Evolutionary conservation across 192 early-diverging fungal species (phyloP), one percentile per base, ranked within the genome.

Genomic region (Allomyces macrogynus): DNA sequence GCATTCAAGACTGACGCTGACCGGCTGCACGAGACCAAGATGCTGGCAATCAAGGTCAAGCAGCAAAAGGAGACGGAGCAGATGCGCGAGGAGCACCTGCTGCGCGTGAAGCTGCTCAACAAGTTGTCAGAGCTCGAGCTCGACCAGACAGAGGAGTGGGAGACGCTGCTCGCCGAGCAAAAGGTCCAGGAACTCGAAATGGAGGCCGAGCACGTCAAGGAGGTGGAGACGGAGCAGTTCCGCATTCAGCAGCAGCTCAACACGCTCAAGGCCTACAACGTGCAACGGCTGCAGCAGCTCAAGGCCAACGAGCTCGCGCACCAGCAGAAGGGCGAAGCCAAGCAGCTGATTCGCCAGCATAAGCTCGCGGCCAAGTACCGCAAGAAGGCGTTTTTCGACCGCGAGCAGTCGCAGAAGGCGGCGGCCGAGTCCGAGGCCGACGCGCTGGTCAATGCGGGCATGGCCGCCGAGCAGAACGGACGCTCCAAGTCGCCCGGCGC

Each of bases 31-130:
- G 60, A 72, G 57, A 60, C 70, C 64, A 67, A 68, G 40, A 65
- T 72, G 27, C 61, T 72, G 40, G 67, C 68, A 43, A 61, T 72
- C 26, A 72, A 72, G 67, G 67, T 72, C 25, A 67, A 67, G 25
- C 68, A 68, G 70, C 70, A 72, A 24, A 72, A 72, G 32, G 70
- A 72, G 62, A 67, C 65, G 20, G 70, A 72, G 42, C 70, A 72
- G 62, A 64, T 72, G 20, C 66, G 70, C 23, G 70, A 72, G 60
- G 70, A 72, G 67, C 70, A 72, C 22, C 67, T 72, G 14, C 42
- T 72, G 67, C 24, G 60, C 20, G 61, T 72, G 18, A 72, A 72
- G 64, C 70, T 68, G 32, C 64, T 72, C 20, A 68, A 25, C 14
- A 67, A 72, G 43, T 12, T 72, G 23, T 68, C 64, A 24, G 70